Evolutionary conservation across 306 rosid species (phyloP).

Genomic region (Dryas alaskensis): DNA sequence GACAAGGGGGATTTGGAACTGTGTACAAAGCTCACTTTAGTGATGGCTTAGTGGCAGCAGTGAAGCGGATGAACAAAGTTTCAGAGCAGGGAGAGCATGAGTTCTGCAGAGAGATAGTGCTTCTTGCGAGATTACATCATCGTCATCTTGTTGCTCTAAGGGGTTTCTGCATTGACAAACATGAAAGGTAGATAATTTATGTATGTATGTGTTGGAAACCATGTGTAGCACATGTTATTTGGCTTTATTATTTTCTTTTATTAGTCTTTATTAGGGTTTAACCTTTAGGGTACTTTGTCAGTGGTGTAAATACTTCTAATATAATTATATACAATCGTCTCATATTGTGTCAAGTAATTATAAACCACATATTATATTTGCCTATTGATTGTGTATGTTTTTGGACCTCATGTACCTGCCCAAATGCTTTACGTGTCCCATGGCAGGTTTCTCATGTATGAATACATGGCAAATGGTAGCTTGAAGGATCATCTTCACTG

Average conservation of each 20-base stretch:
- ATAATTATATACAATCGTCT: no score
- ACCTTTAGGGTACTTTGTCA: no score
- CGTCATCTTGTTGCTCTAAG: constrained; percentile 90
- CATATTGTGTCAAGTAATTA: no score
- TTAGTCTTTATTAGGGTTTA: no score
- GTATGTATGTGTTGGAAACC: background rate
- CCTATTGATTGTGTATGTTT: constrained; percentile 16
- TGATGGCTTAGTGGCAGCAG: constrained; percentile 75
- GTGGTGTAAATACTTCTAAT: no score
- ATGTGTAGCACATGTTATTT: no score
- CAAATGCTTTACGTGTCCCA: constrained; percentile 29
- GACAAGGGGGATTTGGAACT: constrained; percentile 97
- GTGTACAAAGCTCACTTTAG: constrained; percentile 80
- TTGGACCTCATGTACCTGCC: constrained; percentile 19
- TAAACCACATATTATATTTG: no score
- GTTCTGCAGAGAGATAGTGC: constrained; percentile 85
- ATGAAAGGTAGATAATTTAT: constrained; percentile 60
- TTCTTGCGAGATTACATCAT: constrained; percentile 93
- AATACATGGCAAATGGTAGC: constrained; percentile 98
- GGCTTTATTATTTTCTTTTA: no score
- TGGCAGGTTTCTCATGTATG: constrained; percentile 91
- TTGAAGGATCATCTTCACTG: constrained; percentile 97
- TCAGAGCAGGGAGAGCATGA: constrained; percentile 90
- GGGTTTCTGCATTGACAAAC: constrained; percentile 77
- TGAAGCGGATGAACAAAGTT: constrained; percentile 78